phyloP scores from a whole-genome alignment of 768 basidiomycete genomes.

The Tulasnella sp. region DNA sequence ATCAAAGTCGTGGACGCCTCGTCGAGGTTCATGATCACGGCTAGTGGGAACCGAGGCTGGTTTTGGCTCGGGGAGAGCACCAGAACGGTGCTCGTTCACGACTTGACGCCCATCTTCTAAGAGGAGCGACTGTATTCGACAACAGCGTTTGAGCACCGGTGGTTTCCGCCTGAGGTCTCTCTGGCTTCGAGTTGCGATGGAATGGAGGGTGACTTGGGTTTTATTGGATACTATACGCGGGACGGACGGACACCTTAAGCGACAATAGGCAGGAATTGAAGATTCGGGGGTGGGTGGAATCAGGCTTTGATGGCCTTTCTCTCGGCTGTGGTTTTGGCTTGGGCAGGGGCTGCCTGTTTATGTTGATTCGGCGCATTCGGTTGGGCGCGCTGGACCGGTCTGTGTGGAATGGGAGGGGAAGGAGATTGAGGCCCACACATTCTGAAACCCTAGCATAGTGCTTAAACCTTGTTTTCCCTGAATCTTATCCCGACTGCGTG shows the following conservation, averaged over 20 bases:
- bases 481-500: not conserved
- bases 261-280: no score
- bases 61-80: slow-evolving; percentile 67
- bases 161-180: no score
- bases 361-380: not conserved
- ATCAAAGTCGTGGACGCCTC: slow-evolving; percentile 71
- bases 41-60: slow-evolving; percentile 91
- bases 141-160: no score
- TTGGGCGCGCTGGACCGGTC: not conserved
- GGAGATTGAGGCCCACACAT: not conserved
- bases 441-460: not conserved
- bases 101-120: slow-evolving; percentile 43
- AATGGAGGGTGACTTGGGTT: no score
- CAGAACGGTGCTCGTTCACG: slow-evolving; percentile 80
- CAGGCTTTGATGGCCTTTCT: no score
- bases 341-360: not conserved
- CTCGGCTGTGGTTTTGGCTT: not conserved
- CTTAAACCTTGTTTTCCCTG: slow-evolving; percentile 14
- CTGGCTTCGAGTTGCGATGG: no score
- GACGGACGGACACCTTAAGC: no score
- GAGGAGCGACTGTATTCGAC: no score
- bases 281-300: no score
- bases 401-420: not conserved
- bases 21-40: slow-evolving; percentile 75
- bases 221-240: no score